Evolutionary conservation across 2,329 filamentous ascomycete species (phyloP), one percentile per base, ranked within the genome.

Genomic region (Colletotrichum trifolii): DNA sequence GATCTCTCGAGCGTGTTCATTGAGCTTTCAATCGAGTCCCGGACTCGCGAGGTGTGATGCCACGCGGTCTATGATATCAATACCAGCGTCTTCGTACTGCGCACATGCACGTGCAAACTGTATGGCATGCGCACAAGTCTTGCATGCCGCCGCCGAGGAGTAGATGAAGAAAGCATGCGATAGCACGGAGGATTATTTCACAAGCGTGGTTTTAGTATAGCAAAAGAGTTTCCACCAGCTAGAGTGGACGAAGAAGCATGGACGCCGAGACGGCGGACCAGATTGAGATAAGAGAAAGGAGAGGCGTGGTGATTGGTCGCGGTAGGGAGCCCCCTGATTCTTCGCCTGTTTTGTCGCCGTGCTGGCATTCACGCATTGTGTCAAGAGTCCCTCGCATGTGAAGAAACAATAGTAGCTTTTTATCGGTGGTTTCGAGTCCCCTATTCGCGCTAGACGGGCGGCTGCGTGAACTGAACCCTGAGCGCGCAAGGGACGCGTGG

Each of bases 241-340:
- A 54, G 12, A 60, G 35, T 54, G 8, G n/a, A 38, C 8, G 49
- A 8, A 43, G 39, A 42, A 55, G 54, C 25, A 46, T 46, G 56
- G 61, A n/a, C 58, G 25, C 49, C 45, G 56, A 60, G 45, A 50
- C 49, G 33, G 50, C 25, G 25, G 25, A 25, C 25, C 3, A 5
- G 4, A 25, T 25, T 25, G 25, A 65, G 62, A 62, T 65, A 65
- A 61, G 46, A 58, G n/a, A 62, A 48, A 62, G 4, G 25, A 5
- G 25, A 25, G 1, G 25, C 25, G 25, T 25, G 5, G 25, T 25
- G 25, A 25, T 25, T 25, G 25, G 25, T 25, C 4, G 25, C 25
- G 4, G 25, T 25, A 25, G 25, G 25, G 25, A 25, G 25, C 25
- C 25, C 25, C 25, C 25, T 25, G 58, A 45, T 17, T 52, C n/a